These are phyloP conservation scores for Calocera cornea DNA, from an alignment of 768 basidiomycete genomes.

Conservation along the genomic window DNA sequence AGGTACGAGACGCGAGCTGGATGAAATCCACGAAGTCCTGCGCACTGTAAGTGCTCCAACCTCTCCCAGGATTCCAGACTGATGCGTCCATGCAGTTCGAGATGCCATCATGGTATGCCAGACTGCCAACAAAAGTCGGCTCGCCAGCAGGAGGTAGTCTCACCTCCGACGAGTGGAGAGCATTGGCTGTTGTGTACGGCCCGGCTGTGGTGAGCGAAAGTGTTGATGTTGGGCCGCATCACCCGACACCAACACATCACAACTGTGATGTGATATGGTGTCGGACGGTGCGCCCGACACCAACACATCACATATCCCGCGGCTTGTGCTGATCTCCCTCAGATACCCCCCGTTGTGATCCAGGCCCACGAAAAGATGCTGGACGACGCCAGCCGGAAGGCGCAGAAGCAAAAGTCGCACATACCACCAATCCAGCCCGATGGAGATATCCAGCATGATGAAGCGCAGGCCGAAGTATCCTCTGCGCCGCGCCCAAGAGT, in stretches of 20 bases:
- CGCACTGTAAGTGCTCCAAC: not conserved
- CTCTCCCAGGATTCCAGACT: not conserved
- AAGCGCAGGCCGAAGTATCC: not conserved
- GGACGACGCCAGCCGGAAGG: no score
- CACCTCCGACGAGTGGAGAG: not conserved
- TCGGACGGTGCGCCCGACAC: not conserved
- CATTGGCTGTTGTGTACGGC: not conserved
- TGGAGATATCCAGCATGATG: not conserved
- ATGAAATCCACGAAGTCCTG: conserved; percentile 1
- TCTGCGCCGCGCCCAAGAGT: not conserved
- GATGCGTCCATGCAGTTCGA: not conserved
- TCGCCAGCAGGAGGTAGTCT: not conserved
- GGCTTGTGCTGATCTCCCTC: not conserved
- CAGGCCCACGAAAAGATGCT: not conserved
- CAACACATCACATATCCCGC: not conserved
- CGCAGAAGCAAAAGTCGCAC: not conserved
- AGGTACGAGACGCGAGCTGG: not conserved
- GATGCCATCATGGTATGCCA: not conserved
- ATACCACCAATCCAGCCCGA: not conserved
- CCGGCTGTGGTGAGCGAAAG: not conserved
- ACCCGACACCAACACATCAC: no score
- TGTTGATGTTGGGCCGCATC: no score
- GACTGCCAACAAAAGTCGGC: not conserved
- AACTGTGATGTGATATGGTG: not conserved
- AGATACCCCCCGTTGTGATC: not conserved